Conservation (phyloP, 225 moss, liverwort and hornwort genomes). For the Antitrichia curtipendula region DNA sequence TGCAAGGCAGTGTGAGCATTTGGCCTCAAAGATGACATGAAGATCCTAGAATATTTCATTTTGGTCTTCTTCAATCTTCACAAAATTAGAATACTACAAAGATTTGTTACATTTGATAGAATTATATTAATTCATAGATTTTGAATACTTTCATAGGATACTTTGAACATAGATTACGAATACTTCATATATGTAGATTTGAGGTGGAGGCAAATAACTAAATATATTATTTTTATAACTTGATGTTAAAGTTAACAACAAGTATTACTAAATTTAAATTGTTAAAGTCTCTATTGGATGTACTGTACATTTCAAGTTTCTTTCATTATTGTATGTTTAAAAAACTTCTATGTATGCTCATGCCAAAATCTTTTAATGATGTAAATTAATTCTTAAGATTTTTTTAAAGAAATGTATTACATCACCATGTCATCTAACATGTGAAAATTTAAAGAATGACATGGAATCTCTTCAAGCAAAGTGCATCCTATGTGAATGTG, state of each 20-base stretch:
- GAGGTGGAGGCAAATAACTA: background rate
- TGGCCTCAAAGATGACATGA: background rate
- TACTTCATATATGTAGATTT: background rate
- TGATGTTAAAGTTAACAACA: background rate
- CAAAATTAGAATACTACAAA: background rate
- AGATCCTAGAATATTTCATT: background rate
- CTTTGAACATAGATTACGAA: background rate
- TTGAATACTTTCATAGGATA: background rate
- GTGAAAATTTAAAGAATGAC: background rate
- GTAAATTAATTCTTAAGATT: background rate
- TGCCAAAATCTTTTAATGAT: too few species aligned
- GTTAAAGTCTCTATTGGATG: background rate
- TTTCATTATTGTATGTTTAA: background rate
- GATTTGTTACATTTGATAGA: background rate
- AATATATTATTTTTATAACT: background rate
- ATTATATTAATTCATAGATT: background rate
- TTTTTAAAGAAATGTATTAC: background rate
- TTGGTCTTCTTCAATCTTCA: background rate
- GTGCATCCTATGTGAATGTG: background rate
- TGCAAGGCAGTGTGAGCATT: rapidly evolving
- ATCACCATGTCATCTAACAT: background rate
- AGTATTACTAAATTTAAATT: background rate
- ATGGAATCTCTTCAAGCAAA: background rate
- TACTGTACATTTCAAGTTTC: background rate
- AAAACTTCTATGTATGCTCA: background rate